Percentiles rank a stretch among this genome's conserved stretches.
Conservation (phyloP, 768 basidiomycete genomes). For the Russula brevipes region DNA sequence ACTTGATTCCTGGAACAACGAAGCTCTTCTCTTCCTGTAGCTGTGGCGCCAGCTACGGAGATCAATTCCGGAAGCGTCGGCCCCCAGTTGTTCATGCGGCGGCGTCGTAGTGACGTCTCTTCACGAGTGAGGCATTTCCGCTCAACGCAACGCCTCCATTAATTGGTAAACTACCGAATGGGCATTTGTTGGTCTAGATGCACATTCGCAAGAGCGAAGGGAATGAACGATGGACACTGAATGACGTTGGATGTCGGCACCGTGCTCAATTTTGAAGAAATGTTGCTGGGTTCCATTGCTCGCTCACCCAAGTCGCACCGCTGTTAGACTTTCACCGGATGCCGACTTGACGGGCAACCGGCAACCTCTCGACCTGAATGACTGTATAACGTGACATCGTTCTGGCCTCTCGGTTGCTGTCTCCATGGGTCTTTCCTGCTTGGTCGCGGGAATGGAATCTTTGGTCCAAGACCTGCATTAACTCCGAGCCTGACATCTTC, state of each 20-base stretch:
- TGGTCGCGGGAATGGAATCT: background rate
- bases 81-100: no score
- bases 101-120: no score
- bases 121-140: background rate
- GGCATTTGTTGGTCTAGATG: no score
- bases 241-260: no score
- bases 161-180: no score
- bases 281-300: no score
- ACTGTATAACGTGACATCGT: background rate
- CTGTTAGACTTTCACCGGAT: background rate
- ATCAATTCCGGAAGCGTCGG: no score
- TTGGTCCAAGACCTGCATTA: background rate
- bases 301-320: background rate
- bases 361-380: background rate
- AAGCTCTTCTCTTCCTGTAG: no score
- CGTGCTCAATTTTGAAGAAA: no score
- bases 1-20: background rate
- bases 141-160: background rate
- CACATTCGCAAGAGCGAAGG: no score
- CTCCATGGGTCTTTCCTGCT: background rate
- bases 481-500: background rate
- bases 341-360: background rate
- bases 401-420: background rate
- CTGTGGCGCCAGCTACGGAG: no score
- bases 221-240: no score